Evolutionary conservation across 1,284 basidiomycete species (phyloP).

Genomic region (Fomitopsis schrenkii): DNA sequence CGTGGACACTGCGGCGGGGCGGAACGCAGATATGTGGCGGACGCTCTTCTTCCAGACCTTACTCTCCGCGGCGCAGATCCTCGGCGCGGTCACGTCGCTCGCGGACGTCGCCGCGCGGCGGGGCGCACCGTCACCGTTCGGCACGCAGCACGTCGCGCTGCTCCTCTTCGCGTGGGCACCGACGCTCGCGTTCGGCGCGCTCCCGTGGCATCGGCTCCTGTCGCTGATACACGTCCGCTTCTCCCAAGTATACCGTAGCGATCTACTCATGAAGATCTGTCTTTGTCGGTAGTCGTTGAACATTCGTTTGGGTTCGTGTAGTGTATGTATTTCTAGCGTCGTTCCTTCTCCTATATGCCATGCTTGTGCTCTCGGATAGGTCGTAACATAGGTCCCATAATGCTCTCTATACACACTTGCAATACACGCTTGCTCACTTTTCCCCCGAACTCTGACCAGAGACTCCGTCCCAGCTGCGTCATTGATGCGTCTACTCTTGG

Average conservation of each 20-base stretch:
- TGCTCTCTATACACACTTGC: background rate
- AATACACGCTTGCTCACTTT: background rate
- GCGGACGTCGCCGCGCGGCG: conserved; percentile 38
- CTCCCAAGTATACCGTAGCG: too few relatives aligned
- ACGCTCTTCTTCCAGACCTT: conserved; percentile 28
- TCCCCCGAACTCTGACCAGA: background rate
- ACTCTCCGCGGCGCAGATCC: conserved; percentile 30
- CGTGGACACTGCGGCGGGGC: conserved; percentile 7
- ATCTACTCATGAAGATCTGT: too few relatives aligned
- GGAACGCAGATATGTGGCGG: conserved; percentile 19
- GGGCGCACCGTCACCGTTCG: conserved; percentile 37
- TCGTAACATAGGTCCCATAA: background rate
- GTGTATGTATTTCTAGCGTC: background rate
- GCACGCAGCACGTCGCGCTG: conserved; percentile 53
- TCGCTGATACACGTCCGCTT: background rate
- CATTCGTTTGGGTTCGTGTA: background rate
- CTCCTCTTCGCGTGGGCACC: conserved; percentile 51
- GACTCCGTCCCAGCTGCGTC: background rate
- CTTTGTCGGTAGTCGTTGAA: too few relatives aligned
- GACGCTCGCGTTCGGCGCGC: conserved; percentile 20
- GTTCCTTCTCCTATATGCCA: background rate
- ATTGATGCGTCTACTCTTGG: background rate
- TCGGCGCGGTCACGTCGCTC: conserved; percentile 46
- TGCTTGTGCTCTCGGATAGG: background rate
- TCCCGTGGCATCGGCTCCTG: conserved; percentile 5